Base-by-base conservation (phyloP, 768 basidiomycete species). In the Boletales sp. region DNA sequence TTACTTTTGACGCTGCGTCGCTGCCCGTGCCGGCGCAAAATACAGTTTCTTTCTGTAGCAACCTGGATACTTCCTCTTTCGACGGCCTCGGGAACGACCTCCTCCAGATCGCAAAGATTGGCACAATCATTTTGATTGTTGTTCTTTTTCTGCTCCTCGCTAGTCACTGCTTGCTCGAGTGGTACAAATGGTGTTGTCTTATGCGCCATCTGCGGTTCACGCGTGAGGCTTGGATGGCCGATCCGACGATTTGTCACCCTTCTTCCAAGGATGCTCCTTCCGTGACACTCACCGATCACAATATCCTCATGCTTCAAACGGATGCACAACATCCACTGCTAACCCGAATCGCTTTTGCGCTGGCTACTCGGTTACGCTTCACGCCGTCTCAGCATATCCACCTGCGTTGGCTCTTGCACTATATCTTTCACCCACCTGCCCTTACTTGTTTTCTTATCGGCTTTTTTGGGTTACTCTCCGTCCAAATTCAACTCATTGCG, bases 381-480 rank as follows among this genome's bases (percentile, higher is more conserved):
- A 75, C 77, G 8, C 78, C 84, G 7, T 69, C 76, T 34, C 77
- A 86, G 51, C 80, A 90, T 58, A 79, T 77, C 21, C 79, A 89
- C 58, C 68, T 90, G 15, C 82, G 84, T 51, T 99, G 93, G 91
- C 91, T 95, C 69, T 75, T 89, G 61, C 80, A 88, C 59, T 97
- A 97, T 71, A 74, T 99, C 51, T 90, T 93, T 67, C 90, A 97
- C 62, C 83, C 92, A 3, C 89, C 91, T 1, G 94, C 92, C 1
- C 78, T 95, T 40, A 87, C 90, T 0, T 90, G 94, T 63, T 84
- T 99, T 65, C 80, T 94, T 53, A 90, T 98, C 58, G 94, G 94
- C n/a, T 72, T 94, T 56, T 83, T 97, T 57, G 94, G 94, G 10
- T 69, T 98, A 12, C 67, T 98, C 40, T 84, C 85, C 30, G 84